A percentile compares a stretch with the other conserved stretches of the same genome.
phyloP scores from a whole-genome alignment of 2,329 filamentous ascomycete species.

The Arthrobotrys sphaeroides region DNA sequence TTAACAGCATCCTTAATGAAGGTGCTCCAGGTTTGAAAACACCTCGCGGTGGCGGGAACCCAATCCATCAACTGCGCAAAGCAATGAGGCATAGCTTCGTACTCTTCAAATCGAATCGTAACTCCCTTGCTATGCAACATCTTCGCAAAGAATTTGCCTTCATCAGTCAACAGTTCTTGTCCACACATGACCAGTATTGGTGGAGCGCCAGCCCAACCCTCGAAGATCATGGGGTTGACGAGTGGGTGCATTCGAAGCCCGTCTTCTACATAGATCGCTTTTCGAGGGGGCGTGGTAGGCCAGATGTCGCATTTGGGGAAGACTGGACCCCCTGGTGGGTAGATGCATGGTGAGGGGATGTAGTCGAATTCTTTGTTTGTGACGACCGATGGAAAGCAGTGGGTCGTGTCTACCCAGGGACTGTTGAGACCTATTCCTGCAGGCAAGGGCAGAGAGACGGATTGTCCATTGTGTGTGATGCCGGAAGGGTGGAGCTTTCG shows the following conservation, averaged over 20 bases:
- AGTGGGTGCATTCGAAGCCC: conserved; percentile 72
- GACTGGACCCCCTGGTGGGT: conserved; percentile 57
- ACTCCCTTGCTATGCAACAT: conserved; percentile 69
- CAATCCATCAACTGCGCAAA: conserved; percentile 70
- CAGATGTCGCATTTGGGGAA: conserved; percentile 67
- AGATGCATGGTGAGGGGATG: conserved; percentile 63
- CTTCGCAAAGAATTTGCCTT: conserved; percentile 67
- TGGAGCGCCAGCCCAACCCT: conserved; percentile 70
- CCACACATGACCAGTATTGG: conserved; percentile 76
- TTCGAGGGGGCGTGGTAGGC: conserved; percentile 68
- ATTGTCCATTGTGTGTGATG: conserved; percentile 70
- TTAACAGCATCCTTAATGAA: conserved; percentile 65
- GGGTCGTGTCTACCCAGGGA: conserved; percentile 77
- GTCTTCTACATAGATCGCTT: conserved; percentile 62
- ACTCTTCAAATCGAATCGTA: conserved; percentile 74
- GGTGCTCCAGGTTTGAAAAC: conserved; percentile 67
- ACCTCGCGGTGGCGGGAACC: conserved; percentile 65
- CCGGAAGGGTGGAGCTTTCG: conserved; percentile 61
- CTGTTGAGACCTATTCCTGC: conserved; percentile 72
- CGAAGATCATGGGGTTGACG: conserved; percentile 70
- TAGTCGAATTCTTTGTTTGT: conserved; percentile 71
- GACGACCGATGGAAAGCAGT: conserved; percentile 62
- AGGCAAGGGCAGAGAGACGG: conserved; percentile 71
- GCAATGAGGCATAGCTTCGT: conserved; percentile 81
- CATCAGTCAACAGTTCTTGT: conserved; percentile 76